Evolutionary conservation across 108 stramenopile species (phyloP).

Genomic region (Nannochloropsis oceanica): DNA sequence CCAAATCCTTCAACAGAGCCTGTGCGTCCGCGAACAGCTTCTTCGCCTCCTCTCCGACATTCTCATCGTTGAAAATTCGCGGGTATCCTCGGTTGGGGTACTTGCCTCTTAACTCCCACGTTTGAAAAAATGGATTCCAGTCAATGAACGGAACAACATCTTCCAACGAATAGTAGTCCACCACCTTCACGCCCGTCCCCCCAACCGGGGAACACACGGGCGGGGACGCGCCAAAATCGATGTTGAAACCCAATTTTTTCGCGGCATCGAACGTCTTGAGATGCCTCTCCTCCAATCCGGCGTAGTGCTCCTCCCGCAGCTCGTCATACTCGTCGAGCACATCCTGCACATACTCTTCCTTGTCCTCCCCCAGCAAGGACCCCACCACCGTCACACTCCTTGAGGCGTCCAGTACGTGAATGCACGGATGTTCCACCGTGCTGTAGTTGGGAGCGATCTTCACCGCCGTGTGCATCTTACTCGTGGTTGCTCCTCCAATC

Average conservation of each 20-base stretch:
- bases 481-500: slow-evolving; percentile 96
- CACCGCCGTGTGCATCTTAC: slow-evolving; percentile 97
- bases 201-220: slow-evolving; percentile 55
- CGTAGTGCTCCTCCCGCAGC: slow-evolving; percentile 91
- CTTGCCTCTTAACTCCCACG: slow-evolving; percentile 96
- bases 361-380: slow-evolving; percentile 64
- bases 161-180: slow-evolving; percentile 54
- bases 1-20: slow-evolving; percentile 64
- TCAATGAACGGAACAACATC: slow-evolving; percentile 93
- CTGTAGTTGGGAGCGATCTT: slow-evolving; percentile 90
- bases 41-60: slow-evolving; percentile 88
- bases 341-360: slow-evolving; percentile 76
- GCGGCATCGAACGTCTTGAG: slow-evolving; percentile 71
- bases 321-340: slow-evolving; percentile 87
- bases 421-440: slow-evolving; percentile 60
- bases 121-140: slow-evolving; percentile 59
- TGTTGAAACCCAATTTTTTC: slow-evolving; percentile 48
- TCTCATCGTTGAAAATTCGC: slow-evolving; percentile 93
- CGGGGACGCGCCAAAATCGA: slow-evolving; percentile 72
- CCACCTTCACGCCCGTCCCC: slow-evolving; percentile 57
- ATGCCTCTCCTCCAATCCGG: slow-evolving; percentile 82
- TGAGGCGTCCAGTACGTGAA: slow-evolving; percentile 96
- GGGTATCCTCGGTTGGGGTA: slow-evolving; percentile 99
- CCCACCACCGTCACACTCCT: slow-evolving; percentile 92
- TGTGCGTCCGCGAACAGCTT: slow-evolving; percentile 96